phyloP scores from a whole-genome alignment of 2,329 filamentous ascomycete species.

The Pseudopyricularia cyperi region DNA sequence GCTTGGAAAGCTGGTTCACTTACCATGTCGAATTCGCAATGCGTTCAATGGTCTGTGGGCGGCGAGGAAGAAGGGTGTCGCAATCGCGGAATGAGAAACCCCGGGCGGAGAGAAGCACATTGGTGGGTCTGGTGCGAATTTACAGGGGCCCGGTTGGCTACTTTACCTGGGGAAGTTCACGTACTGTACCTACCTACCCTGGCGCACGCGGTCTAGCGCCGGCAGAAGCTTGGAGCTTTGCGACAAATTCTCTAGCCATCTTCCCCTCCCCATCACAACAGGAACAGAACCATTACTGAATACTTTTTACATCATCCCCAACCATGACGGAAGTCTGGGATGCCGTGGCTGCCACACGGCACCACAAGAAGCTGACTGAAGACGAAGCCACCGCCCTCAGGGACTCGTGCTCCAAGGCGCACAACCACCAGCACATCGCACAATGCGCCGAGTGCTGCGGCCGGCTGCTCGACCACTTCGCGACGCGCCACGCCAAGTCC shows the following conservation, averaged over 20 bases:
- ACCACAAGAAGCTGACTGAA: slow-evolving; percentile 17
- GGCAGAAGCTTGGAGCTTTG: not conserved
- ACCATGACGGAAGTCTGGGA: slow-evolving; percentile 12
- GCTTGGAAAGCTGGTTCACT: not conserved
- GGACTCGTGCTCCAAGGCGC: slow-evolving; percentile 26
- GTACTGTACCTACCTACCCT: not conserved
- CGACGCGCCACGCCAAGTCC: slow-evolving; percentile 23
- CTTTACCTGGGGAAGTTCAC: not conserved
- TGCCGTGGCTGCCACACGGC: slow-evolving; percentile 7
- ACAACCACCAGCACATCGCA: slow-evolving; percentile 26
- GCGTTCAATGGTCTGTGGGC: not conserved
- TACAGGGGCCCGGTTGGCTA: not conserved
- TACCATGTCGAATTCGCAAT: not conserved
- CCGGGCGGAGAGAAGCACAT: not conserved
- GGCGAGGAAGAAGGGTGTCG: not conserved
- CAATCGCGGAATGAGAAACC: not conserved
- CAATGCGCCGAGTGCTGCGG: slow-evolving; percentile 36
- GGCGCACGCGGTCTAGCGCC: not conserved
- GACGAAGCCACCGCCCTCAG: slow-evolving; percentile 29
- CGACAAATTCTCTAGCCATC: not conserved
- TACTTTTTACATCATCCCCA: not conserved
- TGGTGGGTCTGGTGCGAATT: not conserved
- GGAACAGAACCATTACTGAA: not conserved
- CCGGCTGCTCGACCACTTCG: slow-evolving; percentile 31
- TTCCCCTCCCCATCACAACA: not conserved